Evolutionary conservation across 352 stramenopile genomes (phyloP).

Genomic region (Aphanomyces euteiches): DNA sequence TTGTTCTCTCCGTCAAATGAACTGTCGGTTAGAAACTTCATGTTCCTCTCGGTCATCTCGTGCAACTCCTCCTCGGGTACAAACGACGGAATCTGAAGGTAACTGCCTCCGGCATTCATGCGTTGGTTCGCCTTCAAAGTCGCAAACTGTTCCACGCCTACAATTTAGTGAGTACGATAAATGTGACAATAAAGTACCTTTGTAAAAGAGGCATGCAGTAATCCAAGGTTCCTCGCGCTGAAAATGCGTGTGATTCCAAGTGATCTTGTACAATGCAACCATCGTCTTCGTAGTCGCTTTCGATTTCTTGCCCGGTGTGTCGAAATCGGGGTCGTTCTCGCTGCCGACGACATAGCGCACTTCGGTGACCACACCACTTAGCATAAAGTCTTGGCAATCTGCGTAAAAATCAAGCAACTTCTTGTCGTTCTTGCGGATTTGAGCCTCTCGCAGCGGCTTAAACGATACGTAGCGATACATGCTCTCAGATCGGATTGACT

Average conservation of each 20-base stretch:
- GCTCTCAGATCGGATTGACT: neutral
- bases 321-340: neutral
- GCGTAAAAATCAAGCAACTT: no score
- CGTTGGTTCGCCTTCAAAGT: slow-evolving; percentile 7
- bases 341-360: neutral
- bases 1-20: neutral
- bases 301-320: neutral
- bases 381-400: no score
- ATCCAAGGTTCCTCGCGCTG: no score
- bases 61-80: neutral
- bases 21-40: neutral
- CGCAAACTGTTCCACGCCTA: slow-evolving; percentile 2
- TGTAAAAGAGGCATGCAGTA: no score
- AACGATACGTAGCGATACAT: neutral
- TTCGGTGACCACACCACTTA: neutral
- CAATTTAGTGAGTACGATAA: neutral
- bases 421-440: no score
- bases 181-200: no score
- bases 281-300: no score
- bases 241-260: no score
- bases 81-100: no score
- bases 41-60: neutral
- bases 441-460: no score
- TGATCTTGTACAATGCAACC: no score
- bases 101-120: neutral